Evolutionary conservation across 169 alveolate species (phyloP).

Genomic region (Cryptosporidium sp.): DNA sequence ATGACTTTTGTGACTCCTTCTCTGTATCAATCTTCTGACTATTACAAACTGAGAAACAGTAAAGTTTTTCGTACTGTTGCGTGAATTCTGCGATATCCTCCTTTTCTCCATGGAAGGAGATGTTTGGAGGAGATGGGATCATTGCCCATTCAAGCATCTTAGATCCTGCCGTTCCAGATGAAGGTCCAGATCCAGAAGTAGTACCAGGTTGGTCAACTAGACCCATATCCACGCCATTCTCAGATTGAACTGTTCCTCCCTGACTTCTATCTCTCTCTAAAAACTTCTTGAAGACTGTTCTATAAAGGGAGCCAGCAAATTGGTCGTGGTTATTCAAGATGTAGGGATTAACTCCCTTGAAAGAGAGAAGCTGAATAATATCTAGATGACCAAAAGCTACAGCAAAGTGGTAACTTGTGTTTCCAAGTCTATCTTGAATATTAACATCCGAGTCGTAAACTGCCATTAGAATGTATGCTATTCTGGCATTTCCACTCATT

Average conservation of each 20-base stretch:
- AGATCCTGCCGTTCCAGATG: not conserved
- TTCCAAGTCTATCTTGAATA: constrained; percentile 84
- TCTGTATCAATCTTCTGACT: not conserved
- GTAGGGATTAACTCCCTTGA: constrained; percentile 64
- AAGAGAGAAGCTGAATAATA: constrained; percentile 43
- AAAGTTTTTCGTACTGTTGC: constrained; percentile 57
- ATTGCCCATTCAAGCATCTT: constrained; percentile 22
- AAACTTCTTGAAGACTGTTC: constrained; percentile 15
- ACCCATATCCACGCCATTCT: not conserved
- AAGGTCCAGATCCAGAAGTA: not conserved
- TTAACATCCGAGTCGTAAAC: constrained; percentile 84
- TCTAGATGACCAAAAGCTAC: constrained; percentile 70
- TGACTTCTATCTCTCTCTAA: constrained; percentile 5
- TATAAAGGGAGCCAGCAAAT: constrained; percentile 57
- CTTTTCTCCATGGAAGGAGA: constrained; percentile 22
- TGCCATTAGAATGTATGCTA: constrained; percentile 81
- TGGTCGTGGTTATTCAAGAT: constrained; percentile 29
- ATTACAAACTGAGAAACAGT: constrained; percentile 41
- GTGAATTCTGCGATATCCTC: constrained; percentile 58
- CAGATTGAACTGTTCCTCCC: not conserved
- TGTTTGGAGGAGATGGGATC: constrained; percentile 62
- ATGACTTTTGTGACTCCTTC: constrained; percentile 10
- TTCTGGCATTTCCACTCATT: constrained; percentile 82
- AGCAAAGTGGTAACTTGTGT: constrained; percentile 84
- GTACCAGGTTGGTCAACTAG: not conserved